Evolutionary conservation across 2,329 filamentous ascomycete species (phyloP).

Genomic region (Colletotrichum tamarilloi): DNA sequence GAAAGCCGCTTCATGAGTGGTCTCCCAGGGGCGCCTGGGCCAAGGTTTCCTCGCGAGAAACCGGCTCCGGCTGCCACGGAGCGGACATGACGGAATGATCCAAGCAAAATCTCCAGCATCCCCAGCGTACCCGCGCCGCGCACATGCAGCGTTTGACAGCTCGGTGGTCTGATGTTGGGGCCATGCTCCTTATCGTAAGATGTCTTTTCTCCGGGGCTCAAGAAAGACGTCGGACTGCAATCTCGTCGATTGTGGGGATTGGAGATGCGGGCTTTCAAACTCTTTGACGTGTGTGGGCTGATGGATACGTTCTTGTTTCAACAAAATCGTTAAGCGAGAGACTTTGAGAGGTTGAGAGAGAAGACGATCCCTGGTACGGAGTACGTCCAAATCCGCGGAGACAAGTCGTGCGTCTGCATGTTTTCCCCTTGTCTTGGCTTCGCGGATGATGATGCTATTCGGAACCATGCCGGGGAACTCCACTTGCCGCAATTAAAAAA

Average conservation of each 20-base stretch:
- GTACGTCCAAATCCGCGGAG: neutral
- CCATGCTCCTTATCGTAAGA: neutral
- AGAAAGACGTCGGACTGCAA: neutral
- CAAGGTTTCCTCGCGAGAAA: too few relatives aligned
- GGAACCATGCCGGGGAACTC: conserved; percentile 17
- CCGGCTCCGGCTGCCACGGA: neutral
- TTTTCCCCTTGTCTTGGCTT: conserved; percentile 8
- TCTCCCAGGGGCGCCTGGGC: too few relatives aligned
- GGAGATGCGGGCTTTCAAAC: neutral
- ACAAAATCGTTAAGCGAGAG: neutral
- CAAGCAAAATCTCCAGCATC: neutral
- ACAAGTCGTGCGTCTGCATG: neutral
- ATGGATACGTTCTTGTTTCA: neutral
- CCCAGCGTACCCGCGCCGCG: too few relatives aligned
- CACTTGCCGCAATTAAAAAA: conserved; percentile 26
- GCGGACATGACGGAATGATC: neutral
- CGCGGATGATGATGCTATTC: conserved; percentile 30
- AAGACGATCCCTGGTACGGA: neutral
- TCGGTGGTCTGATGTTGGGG: neutral
- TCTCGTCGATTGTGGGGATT: conserved; percentile 3
- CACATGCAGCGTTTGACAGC: neutral
- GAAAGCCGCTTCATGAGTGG: neutral
- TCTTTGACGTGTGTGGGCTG: too few relatives aligned
- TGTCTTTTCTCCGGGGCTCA: neutral
- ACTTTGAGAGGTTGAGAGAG: neutral